phyloP scores from a whole-genome alignment of 2,329 filamentous ascomycete genomes.

The Drechmeria coniospora region DNA sequence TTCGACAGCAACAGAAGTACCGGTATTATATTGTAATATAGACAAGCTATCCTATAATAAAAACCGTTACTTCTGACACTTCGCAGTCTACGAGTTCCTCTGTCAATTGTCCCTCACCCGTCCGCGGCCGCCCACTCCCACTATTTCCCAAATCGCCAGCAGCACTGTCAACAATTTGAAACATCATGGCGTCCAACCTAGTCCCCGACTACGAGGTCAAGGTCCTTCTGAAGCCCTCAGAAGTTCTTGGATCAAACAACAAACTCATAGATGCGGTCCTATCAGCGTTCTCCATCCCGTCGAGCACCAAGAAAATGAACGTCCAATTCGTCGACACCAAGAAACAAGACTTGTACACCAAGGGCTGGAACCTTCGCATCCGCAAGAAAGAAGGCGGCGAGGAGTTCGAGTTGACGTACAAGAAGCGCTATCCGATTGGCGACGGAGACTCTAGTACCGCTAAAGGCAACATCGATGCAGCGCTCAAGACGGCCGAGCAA shows the following conservation, averaged over 20 bases:
- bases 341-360: conserved; percentile 15
- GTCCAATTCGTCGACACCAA: conserved; percentile 21
- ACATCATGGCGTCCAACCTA: neutral
- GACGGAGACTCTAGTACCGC: conserved; percentile 6
- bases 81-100: too few relatives aligned
- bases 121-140: too few relatives aligned
- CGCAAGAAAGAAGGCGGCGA: conserved; percentile 17
- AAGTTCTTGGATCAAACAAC: conserved; percentile 14
- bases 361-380: conserved; percentile 20
- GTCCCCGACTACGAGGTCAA: conserved; percentile 18
- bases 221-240: conserved; percentile 15
- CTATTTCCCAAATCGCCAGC: too few relatives aligned
- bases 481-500: conserved; percentile 13
- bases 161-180: neutral
- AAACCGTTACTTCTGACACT: too few relatives aligned
- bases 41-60: too few relatives aligned
- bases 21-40: too few relatives aligned
- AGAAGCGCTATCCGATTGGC: conserved; percentile 18
- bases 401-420: conserved; percentile 22
- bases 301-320: conserved; percentile 17
- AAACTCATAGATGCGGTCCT: conserved; percentile 15
- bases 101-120: too few relatives aligned
- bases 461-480: conserved; percentile 9
- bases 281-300: conserved; percentile 14
- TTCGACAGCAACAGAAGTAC: too few relatives aligned